These are phyloP conservation scores for Mycena pura DNA, from an alignment of 768 basidiomycete species.

Conservation along the genomic window DNA sequence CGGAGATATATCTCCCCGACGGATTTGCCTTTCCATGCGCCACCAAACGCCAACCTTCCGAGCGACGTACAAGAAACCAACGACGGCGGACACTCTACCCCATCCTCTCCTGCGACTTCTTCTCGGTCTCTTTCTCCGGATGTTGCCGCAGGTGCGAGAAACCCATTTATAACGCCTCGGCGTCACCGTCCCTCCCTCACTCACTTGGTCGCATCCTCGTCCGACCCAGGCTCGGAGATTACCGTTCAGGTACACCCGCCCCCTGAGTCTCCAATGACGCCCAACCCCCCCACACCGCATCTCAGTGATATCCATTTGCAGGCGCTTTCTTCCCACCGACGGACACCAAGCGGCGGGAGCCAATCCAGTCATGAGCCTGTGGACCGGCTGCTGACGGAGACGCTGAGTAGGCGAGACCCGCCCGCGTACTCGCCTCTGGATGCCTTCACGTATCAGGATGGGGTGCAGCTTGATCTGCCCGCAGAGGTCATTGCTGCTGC, in stretches of 20 bases:
- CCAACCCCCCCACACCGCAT: slow-evolving; percentile 87
- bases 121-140: slow-evolving; percentile 69
- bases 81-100: slow-evolving; percentile 33
- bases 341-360: slow-evolving; percentile 42
- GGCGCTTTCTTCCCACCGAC: slow-evolving; percentile 58
- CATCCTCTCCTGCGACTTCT: slow-evolving; percentile 51
- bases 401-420: slow-evolving; percentile 67
- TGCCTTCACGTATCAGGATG: slow-evolving; percentile 82
- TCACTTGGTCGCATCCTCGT: slow-evolving; percentile 64
- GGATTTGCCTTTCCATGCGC: slow-evolving; percentile 65
- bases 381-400: slow-evolving; percentile 41
- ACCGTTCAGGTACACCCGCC: slow-evolving; percentile 76
- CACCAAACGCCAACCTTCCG: slow-evolving; percentile 56
- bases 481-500: slow-evolving; percentile 92
- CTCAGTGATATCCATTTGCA: slow-evolving; percentile 82
- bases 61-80: slow-evolving; percentile 35
- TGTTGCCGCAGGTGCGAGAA: slow-evolving; percentile 79
- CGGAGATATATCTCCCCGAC: slow-evolving; percentile 67
- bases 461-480: slow-evolving; percentile 92
- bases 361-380: slow-evolving; percentile 31
- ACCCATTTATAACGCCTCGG: slow-evolving; percentile 79
- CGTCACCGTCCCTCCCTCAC: slow-evolving; percentile 69
- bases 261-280: slow-evolving; percentile 80
- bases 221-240: slow-evolving; percentile 71
- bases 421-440: slow-evolving; percentile 92